Base-by-base conservation (phyloP, 768 basidiomycete species). In the Tricholoma furcatifolium region DNA sequence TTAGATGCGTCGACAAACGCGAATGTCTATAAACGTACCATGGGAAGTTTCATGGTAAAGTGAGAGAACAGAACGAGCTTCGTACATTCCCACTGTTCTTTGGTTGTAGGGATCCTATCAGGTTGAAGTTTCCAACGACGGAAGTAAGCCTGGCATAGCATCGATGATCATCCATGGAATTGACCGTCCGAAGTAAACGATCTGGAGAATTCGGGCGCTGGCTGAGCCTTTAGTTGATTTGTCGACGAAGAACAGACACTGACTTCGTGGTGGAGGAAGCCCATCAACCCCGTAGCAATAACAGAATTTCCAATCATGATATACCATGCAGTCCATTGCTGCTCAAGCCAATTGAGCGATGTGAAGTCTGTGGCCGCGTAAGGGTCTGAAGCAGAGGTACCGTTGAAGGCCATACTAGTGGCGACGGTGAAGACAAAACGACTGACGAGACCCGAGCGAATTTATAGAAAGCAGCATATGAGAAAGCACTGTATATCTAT, bases 81-180 rank as follows among this genome's bases (percentile, higher is more conserved):
- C 34, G 93, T 96, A 74, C 95, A 98, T 42, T 90, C 86, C 93
- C 93, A 96, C 69, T 98, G 93, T 65, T 98, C 90, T 53, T 77
- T 71, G 0, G 82, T 54, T 4, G 92, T 84, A 5, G 94, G 93
- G 2, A 91, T 62, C 69, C 97, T 98, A 59, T 66, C 79, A 4
- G 91, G 85, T 66, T 98, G 96, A 4, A 98, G 77, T 70, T 98
- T 98, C 91, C 91, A 98, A 70, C 82, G 78, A 43, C 82, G 81
- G 74, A 98, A 99, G 74, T 93, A 98, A 1, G 93, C 18, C 14
- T 31, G 23, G 93, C 30, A 94, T 91, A 2, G 85, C 75, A 70
- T 99, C 97, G 67, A 98, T 87, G 70, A 97, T 89, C 60, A 98
- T 88, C 92, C 93, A 97, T 0, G 95, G 97, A 14, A 98, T 69